A percentile compares a stretch with the other conserved stretches of the same genome.
Evolutionary conservation across 192 early-diverging fungal genomes (phyloP).

Genomic region (Coemansia sp.): DNA sequence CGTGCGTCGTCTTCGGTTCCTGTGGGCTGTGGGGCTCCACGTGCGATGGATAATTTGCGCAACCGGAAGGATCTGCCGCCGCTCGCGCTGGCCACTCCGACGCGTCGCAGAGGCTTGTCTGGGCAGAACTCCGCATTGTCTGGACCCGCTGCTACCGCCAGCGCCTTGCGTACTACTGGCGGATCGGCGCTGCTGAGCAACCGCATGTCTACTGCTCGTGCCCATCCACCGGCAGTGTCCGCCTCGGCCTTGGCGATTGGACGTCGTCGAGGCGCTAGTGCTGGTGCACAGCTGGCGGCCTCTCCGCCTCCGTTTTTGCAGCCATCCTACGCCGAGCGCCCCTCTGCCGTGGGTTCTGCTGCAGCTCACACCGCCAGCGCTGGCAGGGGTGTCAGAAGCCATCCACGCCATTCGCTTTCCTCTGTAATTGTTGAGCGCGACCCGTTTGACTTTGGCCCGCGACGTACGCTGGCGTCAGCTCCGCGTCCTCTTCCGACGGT

Average conservation of each 20-base stretch:
- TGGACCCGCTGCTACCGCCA: too few species aligned
- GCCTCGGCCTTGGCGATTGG: not conserved
- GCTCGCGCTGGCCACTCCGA: conserved; percentile 6
- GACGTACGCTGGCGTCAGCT: not conserved
- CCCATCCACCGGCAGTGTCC: too few species aligned
- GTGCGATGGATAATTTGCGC: conserved; percentile 2
- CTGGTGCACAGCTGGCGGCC: not conserved
- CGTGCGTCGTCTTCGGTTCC: conserved; percentile 6
- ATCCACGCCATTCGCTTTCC: not conserved
- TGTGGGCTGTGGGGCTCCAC: too few species aligned
- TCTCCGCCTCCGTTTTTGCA: not conserved
- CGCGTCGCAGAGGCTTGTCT: not conserved
- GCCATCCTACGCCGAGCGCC: not conserved
- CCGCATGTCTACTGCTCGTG: too few species aligned
- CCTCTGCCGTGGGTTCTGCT: not conserved
- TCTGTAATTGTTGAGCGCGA: not conserved
- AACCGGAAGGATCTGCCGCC: conserved; percentile 16
- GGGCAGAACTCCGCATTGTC: too few species aligned
- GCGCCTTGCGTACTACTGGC: too few species aligned
- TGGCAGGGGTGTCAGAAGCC: not conserved
- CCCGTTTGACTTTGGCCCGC: not conserved
- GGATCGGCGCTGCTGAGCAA: too few species aligned
- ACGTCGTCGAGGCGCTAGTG: not conserved
- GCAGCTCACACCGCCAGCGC: not conserved
- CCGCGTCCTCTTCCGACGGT: conserved; percentile 6